These are phyloP conservation scores for Apiospora koreana DNA, from an alignment of 2,329 filamentous ascomycete genomes.

Conservation along the genomic window DNA sequence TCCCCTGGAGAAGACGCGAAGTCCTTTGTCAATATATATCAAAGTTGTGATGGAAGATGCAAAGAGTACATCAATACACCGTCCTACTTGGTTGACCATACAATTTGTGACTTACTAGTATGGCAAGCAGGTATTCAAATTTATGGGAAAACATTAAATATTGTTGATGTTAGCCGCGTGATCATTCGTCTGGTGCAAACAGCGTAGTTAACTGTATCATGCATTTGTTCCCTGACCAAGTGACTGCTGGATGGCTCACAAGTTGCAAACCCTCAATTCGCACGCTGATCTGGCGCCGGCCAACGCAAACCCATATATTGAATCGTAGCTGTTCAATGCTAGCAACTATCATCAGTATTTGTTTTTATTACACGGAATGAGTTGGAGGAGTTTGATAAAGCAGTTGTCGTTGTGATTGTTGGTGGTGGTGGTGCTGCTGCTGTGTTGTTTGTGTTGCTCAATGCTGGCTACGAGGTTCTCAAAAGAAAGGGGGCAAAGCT, in stretches of 20 bases:
- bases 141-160: not conserved
- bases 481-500: not conserved
- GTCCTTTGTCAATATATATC: not conserved
- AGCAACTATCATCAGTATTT: not conserved
- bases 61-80: not conserved
- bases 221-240: not conserved
- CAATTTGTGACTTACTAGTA: not conserved
- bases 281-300: not conserved
- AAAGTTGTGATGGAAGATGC: not conserved
- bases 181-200: not conserved
- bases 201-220: not conserved
- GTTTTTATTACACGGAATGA: not conserved
- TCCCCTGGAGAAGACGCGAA: not conserved
- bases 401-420: not conserved
- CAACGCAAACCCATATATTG: not conserved
- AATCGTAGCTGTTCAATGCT: not conserved
- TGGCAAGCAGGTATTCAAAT: not conserved
- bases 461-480: not conserved
- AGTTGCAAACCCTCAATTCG: not conserved
- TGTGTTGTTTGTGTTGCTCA: not conserved
- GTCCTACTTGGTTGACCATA: not conserved
- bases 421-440: no score
- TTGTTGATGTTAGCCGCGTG: no score
- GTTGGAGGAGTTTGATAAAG: not conserved
- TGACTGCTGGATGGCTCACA: not conserved